These are phyloP conservation scores for slime mould (Dictyostelium discoideum) DNA, from an alignment of 78 protist genomes.

Conservation along the genomic window dicty_2.7 NC_007090.3:4200001-4200500, in stretches of 20 bases:
- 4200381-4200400: background rate
- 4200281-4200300: constrained; percentile 4
- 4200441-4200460: constrained; percentile 21
- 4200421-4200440: constrained; percentile 1
- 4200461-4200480: constrained; percentile 48
- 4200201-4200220: constrained; percentile 10
- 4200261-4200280: constrained; percentile 36
- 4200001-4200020: constrained; percentile 49
- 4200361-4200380: background rate
- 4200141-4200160: constrained; percentile 63
- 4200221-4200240: constrained; percentile 23
- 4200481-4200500: constrained; percentile 18
- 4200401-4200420: constrained; percentile 8
- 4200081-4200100: constrained; percentile 46
- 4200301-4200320: background rate
- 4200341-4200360: background rate
- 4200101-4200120: constrained; percentile 66
- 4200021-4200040: constrained; percentile 48
- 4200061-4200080: background rate
- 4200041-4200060: constrained; percentile 32
- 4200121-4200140: constrained; percentile 75
- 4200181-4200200: constrained; percentile 14
- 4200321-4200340: background rate
- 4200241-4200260: constrained; percentile 50
- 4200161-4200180: constrained; percentile 51